These are phyloP conservation scores for Mycosarcoma mackinlayi DNA, from an alignment of 1,284 basidiomycete genomes.

Conservation along the genomic window DNA sequence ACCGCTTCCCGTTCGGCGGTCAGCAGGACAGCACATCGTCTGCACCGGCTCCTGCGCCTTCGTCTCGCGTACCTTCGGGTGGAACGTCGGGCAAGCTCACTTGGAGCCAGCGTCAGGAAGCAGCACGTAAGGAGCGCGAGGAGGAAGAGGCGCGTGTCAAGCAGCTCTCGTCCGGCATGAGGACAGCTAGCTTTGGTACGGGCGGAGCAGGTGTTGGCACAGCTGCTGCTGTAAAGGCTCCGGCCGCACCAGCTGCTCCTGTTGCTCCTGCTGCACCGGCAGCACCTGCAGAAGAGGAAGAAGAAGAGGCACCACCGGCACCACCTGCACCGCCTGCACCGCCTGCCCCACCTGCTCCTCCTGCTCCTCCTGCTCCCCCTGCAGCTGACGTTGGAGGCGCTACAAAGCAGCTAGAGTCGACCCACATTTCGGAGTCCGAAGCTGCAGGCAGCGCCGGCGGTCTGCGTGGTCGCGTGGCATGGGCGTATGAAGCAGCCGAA, in stretches of 20 bases:
- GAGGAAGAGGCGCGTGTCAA: conserved; percentile 52
- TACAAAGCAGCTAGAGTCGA: conserved; percentile 38
- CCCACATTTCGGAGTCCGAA: conserved; percentile 14
- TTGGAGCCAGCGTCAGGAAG: conserved; percentile 67
- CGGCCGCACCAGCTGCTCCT: conserved; percentile 32
- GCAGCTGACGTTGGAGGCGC: conserved; percentile 18
- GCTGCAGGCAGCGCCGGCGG: conserved; percentile 14
- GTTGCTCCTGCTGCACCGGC: conserved; percentile 39
- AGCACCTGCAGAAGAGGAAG: conserved; percentile 26
- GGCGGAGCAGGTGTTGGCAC: conserved; percentile 12
- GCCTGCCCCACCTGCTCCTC: conserved; percentile 37
- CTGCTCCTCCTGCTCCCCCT: conserved; percentile 28
- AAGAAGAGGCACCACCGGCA: conserved; percentile 14
- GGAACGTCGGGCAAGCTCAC: conserved; percentile 61
- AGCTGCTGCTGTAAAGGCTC: conserved; percentile 15
- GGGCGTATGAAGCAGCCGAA: conserved; percentile 64
- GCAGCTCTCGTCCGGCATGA: conserved; percentile 32
- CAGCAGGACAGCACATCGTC: conserved; percentile 28
- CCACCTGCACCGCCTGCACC: conserved; percentile 36
- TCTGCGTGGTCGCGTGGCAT: conserved; percentile 56
- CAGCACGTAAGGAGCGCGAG: conserved; percentile 59
- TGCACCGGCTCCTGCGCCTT: conserved; percentile 32
- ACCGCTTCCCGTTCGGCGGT: conserved; percentile 63
- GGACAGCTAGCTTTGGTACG: conserved; percentile 37
- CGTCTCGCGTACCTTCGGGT: conserved; percentile 34